Base-by-base conservation (phyloP, 257 asterid genomes). In the Jasminum sambac region DNA sequence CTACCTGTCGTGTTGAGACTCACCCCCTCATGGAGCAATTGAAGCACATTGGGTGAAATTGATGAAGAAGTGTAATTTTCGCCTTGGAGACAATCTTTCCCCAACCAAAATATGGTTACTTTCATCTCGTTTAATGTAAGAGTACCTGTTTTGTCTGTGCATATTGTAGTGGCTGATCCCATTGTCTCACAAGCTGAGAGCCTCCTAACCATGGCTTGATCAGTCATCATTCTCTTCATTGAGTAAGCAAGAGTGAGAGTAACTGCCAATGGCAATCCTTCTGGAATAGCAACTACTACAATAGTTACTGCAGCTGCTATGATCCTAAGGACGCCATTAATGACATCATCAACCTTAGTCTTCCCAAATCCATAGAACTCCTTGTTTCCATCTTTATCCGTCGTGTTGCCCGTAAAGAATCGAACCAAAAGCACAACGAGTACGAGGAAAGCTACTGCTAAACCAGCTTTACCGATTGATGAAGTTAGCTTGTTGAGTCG, bases 181-280 rank as follows among this genome's bases (percentile, higher is more conserved):
- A 81, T 83, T 0, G 81, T 81, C 60, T 86, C 87, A 63, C 87
- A 84, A 5, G 88, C 87, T 0, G 91, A 81, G 72, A 86, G 87
- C 67, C 84, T 86, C 25, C 87, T 72, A 41, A 86, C 91, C 81
- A 86, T 81, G 5, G 89, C 91, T 16, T 84, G 74, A 60, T 86
- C 89, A 7, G 77, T 72, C 88, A 86, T 84, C 91, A 86, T 86
- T 59, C 85, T 62, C 48, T 86, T 84, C 89, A 86, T 84, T 0
- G 84, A 86, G 34, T 82, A 82, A 4, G 91, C 87, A 25, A 86
- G 84, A 44, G 89, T 82, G n/a, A 86, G 84, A 4, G 88, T 84
- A 10, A 86, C 81, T 5, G 84, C 91, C 39, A 86, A 55, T 12
- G 87, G 91, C 42, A 86, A 61, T 3, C 91, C 91, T 72, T 84